Evolutionary conservation across 2,329 filamentous ascomycete genomes (phyloP).

Genomic region (Microcyclospora pomicola): DNA sequence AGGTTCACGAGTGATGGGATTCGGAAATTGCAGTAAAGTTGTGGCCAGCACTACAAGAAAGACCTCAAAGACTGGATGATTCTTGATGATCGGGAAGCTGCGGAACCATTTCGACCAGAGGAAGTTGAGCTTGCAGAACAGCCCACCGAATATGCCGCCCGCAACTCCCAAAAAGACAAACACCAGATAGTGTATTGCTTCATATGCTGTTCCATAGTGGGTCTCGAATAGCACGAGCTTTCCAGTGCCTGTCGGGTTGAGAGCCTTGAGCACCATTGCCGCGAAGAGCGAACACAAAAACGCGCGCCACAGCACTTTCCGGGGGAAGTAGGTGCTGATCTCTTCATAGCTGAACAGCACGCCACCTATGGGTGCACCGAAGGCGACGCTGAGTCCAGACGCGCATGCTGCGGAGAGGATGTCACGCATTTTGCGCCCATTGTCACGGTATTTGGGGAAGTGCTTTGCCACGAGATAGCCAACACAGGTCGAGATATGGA

Average conservation of each 20-base stretch:
- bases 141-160: constrained; percentile 45
- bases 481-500: constrained; percentile 46
- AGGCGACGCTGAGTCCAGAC: constrained; percentile 45
- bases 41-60: constrained; percentile 41
- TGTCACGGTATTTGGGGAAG: constrained; percentile 45
- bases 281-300: constrained; percentile 45
- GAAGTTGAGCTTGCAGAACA: constrained; percentile 46
- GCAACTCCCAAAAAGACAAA: constrained; percentile 43
- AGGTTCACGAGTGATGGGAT: constrained; percentile 40
- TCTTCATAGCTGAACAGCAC: constrained; percentile 49
- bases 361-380: constrained; percentile 48
- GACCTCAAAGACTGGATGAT: constrained; percentile 43
- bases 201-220: constrained; percentile 41
- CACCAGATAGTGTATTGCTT: constrained; percentile 41
- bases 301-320: constrained; percentile 45
- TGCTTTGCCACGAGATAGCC: constrained; percentile 38
- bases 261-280: constrained; percentile 40
- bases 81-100: constrained; percentile 38
- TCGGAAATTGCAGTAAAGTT: constrained; percentile 42
- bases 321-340: constrained; percentile 46
- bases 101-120: constrained; percentile 43
- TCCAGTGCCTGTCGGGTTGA: constrained; percentile 48
- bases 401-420: constrained; percentile 45
- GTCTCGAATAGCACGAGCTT: constrained; percentile 49
- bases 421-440: constrained; percentile 45